Evolutionary conservation across 2,329 filamentous ascomycete species (phyloP), one percentile per base, ranked within the genome.

Genomic region (Sporothrix brasiliensis): DNA sequence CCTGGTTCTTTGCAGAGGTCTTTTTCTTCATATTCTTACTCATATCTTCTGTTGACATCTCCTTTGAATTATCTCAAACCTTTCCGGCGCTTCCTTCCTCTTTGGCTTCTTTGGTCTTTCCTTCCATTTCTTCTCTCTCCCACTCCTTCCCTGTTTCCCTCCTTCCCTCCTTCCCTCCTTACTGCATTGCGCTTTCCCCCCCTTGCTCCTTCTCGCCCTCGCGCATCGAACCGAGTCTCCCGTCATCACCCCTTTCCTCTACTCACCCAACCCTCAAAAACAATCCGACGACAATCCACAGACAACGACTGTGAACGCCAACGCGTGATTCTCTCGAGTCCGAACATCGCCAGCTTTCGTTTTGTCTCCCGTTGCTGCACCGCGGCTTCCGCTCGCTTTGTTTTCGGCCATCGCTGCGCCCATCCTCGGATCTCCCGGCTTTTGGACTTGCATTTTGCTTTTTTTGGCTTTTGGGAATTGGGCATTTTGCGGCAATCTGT

Each of bases 181-280:
- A 27, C 11, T 52, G 47, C 21, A 2, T 24, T 21, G 14, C 13
- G 27, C 21, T 66, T 9, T 9, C 16, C 27, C 14, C 14, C 13
- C 61, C 24, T 21, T 30, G 16, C 47, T n/a, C 24, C 39, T 39
- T 30, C 49, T 52, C 27, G 27, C 60, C 39, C 16, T 41, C 21
- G 47, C 49, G 49, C 65, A 53, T 67, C 65, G 50, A 67, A 50
- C 63, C 24, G 63, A n/a, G 47, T 52, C 58, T 14, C n/a, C n/a
- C 34, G 24, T 41, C 30, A 19, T 34, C 30, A 60, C 34, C 56
- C 56, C 56, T 60, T 60, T 41, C 16, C 6, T 13, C 56, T 13
- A 6, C 30, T 39, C 7, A 58, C 27, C 54, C 30, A 41, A 21
- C 56, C 34, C 19, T 41, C 41, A 44, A 44, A 44, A 44, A 16